Evolutionary conservation across 129 eudicot species (phyloP).

Genomic region (Pseudognaphalium luteoalbum): DNA sequence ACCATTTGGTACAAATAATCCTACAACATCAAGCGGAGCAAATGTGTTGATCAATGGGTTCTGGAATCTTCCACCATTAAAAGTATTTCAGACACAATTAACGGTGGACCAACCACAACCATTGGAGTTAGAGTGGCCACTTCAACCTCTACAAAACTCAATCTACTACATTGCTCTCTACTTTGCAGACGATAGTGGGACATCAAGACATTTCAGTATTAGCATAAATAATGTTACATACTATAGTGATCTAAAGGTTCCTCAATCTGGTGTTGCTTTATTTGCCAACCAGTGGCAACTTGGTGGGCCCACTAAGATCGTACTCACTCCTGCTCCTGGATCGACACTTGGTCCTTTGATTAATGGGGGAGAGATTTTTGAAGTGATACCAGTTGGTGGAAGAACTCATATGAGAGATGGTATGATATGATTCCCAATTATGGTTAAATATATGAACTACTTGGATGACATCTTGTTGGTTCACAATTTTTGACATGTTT

Average conservation of each 20-base stretch:
- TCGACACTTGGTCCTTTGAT: conserved; percentile 50
- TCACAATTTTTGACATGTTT: neutral
- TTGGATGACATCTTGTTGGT: conserved; percentile 3
- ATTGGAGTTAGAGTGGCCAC: conserved; percentile 12
- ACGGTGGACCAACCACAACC: neutral
- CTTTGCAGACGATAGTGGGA: conserved; percentile 3
- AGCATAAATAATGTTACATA: conserved; percentile 32
- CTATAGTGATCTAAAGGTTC: conserved; percentile 44
- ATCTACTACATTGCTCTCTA: conserved; percentile 12
- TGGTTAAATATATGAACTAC: neutral
- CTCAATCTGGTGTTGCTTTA: conserved; percentile 54
- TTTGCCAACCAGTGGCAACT: conserved; percentile 70
- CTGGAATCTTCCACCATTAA: conserved; percentile 35
- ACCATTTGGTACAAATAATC: conserved; percentile 58
- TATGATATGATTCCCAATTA: conserved; percentile 10
- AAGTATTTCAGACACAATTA: conserved; percentile 2
- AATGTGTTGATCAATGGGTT: conserved; percentile 65
- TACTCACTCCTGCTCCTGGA: conserved; percentile 52
- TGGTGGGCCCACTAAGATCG: conserved; percentile 52
- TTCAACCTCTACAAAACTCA: neutral
- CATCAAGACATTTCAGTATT: conserved; percentile 6
- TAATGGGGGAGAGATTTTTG: conserved; percentile 61
- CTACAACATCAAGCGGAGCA: conserved; percentile 33
- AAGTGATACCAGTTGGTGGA: conserved; percentile 52
- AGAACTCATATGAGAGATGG: conserved; percentile 73